Base-by-base conservation (phyloP, 2,329 filamentous ascomycete species). In the Aspergillus piperis region DNA sequence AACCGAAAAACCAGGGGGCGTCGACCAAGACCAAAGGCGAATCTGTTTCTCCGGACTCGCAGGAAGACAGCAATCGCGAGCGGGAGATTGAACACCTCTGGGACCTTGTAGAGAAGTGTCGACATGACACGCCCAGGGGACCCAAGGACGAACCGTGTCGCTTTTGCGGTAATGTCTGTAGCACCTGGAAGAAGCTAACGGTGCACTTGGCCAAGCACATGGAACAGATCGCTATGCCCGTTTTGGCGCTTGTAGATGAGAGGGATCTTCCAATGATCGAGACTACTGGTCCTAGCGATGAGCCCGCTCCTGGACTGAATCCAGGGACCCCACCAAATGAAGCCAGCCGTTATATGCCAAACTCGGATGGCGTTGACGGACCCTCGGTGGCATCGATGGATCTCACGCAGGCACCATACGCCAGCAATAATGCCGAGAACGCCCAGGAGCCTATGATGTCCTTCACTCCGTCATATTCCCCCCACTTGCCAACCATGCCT, bases 121-220 rank as follows among this genome's bases (percentile, higher is more conserved):
- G 90, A 62, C 80, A 83, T 56, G 88, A 91, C 66, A 94, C 90
- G 0, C 69, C 68, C 1, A 86, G 80, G 65, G 83, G 80, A 62
- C 89, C 90, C 3, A 84, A 86, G 56, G 86, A 92, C 10, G 92
- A 96, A 76, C 86, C 90, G 15, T 97, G 93, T 75, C 87, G 90
- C 44, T 96, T 96, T 79, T 96, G 93, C 71, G 89, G 89, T 62
- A 92, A 89, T 75, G 82, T 85, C 11, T 93, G 92, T 74, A 86
- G 85, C 36, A 91, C 87, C 41, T 96, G 92, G 92, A 96, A 96
- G 82, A 96, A 96, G 78, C 80, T 96, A 62, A 96, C 91, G 0
- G 91, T 95, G n/a, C 93, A 96, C 76, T 78, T 96, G 72, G 92
- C 92, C 53, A 94, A 94, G 75, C 93, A 97, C 74, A 95, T 97